Evolutionary conservation across 768 basidiomycete species (phyloP).

Genomic region (Tricholoma sp.): DNA sequence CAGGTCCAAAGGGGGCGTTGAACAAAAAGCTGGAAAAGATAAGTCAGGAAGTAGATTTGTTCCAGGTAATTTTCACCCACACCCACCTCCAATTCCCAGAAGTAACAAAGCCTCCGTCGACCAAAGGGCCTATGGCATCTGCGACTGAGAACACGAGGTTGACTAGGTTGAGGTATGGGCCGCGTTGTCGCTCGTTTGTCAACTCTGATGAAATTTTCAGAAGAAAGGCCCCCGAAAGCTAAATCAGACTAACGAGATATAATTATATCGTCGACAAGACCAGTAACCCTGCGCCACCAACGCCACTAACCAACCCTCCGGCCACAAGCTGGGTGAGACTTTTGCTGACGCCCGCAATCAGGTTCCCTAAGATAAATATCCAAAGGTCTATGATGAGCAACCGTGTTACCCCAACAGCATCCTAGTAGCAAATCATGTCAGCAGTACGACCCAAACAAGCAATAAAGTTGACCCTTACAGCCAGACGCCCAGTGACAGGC

Average conservation of each 20-base stretch:
- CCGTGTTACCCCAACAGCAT: slow-evolving; percentile 18
- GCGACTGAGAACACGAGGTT: slow-evolving; percentile 21
- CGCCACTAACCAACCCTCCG: slow-evolving; percentile 20
- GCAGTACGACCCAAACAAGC: neutral
- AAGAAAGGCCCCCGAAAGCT: neutral
- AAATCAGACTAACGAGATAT: slow-evolving; percentile 18
- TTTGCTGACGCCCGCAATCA: slow-evolving; percentile 21
- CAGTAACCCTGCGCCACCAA: slow-evolving; percentile 22
- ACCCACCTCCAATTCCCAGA: slow-evolving; percentile 27
- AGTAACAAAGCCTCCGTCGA: slow-evolving; percentile 20
- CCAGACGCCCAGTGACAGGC: slow-evolving; percentile 21
- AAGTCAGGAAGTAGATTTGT: neutral
- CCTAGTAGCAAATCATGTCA: slow-evolving; percentile 10
- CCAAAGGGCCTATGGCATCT: slow-evolving; percentile 21
- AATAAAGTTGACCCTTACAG: slow-evolving; percentile 8
- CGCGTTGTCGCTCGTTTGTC: slow-evolving; percentile 22
- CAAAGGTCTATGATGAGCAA: slow-evolving; percentile 21
- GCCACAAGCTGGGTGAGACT: slow-evolving; percentile 19
- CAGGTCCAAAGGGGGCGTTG: slow-evolving; percentile 20
- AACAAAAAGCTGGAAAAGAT: slow-evolving; percentile 17
- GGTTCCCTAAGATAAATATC: slow-evolving; percentile 21
- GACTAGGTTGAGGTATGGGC: slow-evolving; percentile 23
- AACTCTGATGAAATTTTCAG: slow-evolving; percentile 12
- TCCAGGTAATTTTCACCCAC: slow-evolving; percentile 8
- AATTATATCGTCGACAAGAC: slow-evolving; percentile 15